Conservation (phyloP, 495 filamentous ascomycete species). For the Astrothelium macrocarpum region DNA sequence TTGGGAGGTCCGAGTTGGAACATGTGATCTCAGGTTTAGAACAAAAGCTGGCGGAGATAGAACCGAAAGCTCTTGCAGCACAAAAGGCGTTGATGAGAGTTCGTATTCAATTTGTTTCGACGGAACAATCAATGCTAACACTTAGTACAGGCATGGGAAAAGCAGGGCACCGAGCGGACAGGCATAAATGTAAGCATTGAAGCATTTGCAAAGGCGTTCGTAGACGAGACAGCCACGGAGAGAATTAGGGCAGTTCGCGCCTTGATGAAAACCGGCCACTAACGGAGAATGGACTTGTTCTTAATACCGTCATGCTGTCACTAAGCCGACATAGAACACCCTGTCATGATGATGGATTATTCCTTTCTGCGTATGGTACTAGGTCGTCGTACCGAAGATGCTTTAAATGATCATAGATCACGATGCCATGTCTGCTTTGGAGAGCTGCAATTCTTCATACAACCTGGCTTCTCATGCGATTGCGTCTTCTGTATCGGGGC, state of each 20-base stretch:
- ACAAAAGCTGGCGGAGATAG: slow-evolving; percentile 13
- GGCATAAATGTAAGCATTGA: slow-evolving; percentile 19
- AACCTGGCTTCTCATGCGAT: too few species aligned
- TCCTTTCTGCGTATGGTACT: too few species aligned
- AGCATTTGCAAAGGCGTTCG: slow-evolving; percentile 18
- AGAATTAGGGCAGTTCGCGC: neutral
- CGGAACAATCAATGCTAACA: neutral
- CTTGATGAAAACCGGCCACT: neutral
- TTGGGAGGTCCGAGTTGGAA: slow-evolving; percentile 7
- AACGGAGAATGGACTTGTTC: neutral
- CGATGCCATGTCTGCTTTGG: too few species aligned
- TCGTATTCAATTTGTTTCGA: neutral
- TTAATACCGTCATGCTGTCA: too few species aligned
- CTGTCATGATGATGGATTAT: too few species aligned
- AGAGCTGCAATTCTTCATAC: too few species aligned
- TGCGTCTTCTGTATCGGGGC: too few species aligned
- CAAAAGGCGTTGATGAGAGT: slow-evolving; percentile 14
- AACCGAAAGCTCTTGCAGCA: slow-evolving; percentile 12
- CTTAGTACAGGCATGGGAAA: slow-evolving; percentile 20
- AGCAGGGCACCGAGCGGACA: slow-evolving; percentile 12
- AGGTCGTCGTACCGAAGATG: too few species aligned
- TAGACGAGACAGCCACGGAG: slow-evolving; percentile 8
- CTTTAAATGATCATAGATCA: too few species aligned
- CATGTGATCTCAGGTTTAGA: slow-evolving; percentile 12
- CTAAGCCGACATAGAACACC: too few species aligned